Conservation (phyloP, 2,329 filamentous ascomycete genomes). For the Fusarium compactum region DNA sequence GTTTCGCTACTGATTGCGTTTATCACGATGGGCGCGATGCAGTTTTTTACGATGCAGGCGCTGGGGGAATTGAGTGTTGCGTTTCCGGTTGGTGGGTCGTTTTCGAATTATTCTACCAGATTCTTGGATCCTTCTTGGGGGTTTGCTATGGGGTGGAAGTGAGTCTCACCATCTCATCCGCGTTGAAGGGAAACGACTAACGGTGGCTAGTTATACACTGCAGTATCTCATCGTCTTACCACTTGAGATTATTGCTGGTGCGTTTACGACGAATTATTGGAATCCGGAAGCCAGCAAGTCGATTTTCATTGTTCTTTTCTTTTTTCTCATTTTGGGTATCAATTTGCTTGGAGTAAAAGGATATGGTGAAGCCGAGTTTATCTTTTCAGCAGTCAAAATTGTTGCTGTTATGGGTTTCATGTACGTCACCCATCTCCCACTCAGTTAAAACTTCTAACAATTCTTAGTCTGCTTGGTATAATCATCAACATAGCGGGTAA, state of each 20-base stretch:
- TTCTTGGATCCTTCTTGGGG: slow-evolving; percentile 97
- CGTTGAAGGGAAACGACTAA: background rate
- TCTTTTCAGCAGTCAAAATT: slow-evolving; percentile 88
- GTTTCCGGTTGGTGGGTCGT: slow-evolving; percentile 91
- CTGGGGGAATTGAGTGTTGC: slow-evolving; percentile 90
- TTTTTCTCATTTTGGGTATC: slow-evolving; percentile 79
- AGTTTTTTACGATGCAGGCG: slow-evolving; percentile 92
- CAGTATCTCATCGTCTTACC: slow-evolving; percentile 89
- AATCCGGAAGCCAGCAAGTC: slow-evolving; percentile 71
- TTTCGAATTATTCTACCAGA: slow-evolving; percentile 89
- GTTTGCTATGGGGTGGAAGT: slow-evolving; percentile 96
- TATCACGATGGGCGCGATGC: slow-evolving; percentile 81
- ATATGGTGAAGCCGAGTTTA: slow-evolving; percentile 89
- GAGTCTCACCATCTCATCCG: slow-evolving; percentile 8
- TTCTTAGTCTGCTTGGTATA: slow-evolving; percentile 79
- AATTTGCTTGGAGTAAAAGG: slow-evolving; percentile 89
- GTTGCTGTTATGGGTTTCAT: slow-evolving; percentile 89
- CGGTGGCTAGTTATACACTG: slow-evolving; percentile 73
- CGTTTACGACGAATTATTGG: slow-evolving; percentile 88
- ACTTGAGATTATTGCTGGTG: slow-evolving; percentile 86
- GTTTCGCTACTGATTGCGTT: slow-evolving; percentile 82
- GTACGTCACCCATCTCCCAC: slow-evolving; percentile 58
- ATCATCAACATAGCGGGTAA: slow-evolving; percentile 83
- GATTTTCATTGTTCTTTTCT: slow-evolving; percentile 86
- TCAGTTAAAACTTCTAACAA: slow-evolving; percentile 8